Evolutionary conservation across 2,329 filamentous ascomycete species (phyloP).

Genomic region (Fusarium cyanostomum): DNA sequence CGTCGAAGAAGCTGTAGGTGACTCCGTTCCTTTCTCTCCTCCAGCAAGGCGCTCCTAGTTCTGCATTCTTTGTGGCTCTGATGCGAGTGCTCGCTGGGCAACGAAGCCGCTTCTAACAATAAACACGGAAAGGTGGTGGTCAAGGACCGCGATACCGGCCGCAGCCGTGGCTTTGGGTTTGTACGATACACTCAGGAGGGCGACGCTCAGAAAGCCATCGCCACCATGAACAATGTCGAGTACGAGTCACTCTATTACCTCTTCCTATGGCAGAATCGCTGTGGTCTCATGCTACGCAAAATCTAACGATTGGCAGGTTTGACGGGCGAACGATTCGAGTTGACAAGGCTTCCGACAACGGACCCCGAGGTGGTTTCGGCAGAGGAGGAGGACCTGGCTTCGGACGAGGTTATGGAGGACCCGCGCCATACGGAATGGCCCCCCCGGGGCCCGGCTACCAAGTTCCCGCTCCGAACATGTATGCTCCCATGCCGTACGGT

Average conservation of each 20-base stretch:
- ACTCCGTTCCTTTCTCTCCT: constrained; percentile 30
- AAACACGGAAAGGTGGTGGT: constrained; percentile 79
- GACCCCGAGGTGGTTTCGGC: constrained; percentile 61
- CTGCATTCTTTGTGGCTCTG: constrained; percentile 34
- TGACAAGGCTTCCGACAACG: constrained; percentile 90
- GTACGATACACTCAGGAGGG: constrained; percentile 84
- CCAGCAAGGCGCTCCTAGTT: constrained; percentile 31
- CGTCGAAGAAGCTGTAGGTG: constrained; percentile 94
- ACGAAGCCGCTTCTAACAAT: constrained; percentile 33
- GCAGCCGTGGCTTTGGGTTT: constrained; percentile 97
- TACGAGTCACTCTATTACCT: constrained; percentile 58
- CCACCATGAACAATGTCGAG: constrained; percentile 89
- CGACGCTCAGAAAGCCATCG: constrained; percentile 81
- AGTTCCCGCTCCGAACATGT: constrained; percentile 50
- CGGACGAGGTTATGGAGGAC: constrained; percentile 55
- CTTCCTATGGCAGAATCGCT: constrained; percentile 31
- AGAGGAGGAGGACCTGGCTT: constrained; percentile 51
- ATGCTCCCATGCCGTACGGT: constrained; percentile 49
- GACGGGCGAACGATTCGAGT: constrained; percentile 74
- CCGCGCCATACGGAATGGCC: constrained; percentile 49
- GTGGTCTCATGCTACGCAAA: background rate
- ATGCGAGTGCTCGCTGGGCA: constrained; percentile 23
- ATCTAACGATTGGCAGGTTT: constrained; percentile 35
- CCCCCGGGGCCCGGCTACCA: constrained; percentile 52
- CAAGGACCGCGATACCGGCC: constrained; percentile 95